phyloP scores from a whole-genome alignment of 176 grass and related monocot genomes.

The Alloteropsis semialata region DNA sequence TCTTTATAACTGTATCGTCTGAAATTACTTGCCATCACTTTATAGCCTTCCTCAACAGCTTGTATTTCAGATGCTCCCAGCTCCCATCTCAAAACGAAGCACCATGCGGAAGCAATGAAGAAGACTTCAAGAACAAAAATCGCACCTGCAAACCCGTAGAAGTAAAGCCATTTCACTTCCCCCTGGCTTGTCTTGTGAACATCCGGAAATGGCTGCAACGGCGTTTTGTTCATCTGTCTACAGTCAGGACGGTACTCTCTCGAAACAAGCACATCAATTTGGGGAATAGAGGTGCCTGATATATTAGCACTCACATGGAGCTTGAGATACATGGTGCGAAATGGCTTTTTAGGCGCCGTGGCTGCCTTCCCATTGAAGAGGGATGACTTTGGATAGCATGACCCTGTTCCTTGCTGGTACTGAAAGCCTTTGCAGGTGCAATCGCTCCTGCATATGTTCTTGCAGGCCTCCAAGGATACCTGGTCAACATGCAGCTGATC shows the following conservation, averaged over 20 bases:
- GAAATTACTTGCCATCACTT: conserved; percentile 34
- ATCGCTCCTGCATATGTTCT: conserved; percentile 3
- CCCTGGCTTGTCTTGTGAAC: neutral
- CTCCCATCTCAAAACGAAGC: conserved; percentile 31
- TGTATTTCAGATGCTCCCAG: neutral
- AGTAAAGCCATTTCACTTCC: conserved; percentile 38
- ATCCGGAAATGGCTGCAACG: neutral
- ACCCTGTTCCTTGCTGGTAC: conserved; percentile 17
- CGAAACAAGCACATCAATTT: neutral
- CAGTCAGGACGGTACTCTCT: conserved; percentile 2
- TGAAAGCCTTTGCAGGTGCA: conserved; percentile 30
- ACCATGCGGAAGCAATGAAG: conserved; percentile 32
- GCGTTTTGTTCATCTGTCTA: neutral
- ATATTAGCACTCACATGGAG: conserved; percentile 14
- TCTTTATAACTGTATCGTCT: conserved; percentile 32
- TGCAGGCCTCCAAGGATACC: neutral
- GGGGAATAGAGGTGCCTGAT: conserved; percentile 15
- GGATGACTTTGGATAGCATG: conserved; percentile 27
- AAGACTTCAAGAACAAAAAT: conserved; percentile 39
- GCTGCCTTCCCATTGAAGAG: conserved; percentile 34
- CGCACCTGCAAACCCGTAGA: conserved; percentile 37
- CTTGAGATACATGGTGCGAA: conserved; percentile 13
- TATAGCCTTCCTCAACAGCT: conserved; percentile 23
- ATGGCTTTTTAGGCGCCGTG: neutral
- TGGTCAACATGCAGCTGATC: neutral